These are phyloP conservation scores for Paracoccidioides brasiliensis DNA, from an alignment of 2,329 filamentous ascomycete species.

Conservation along the genomic window DNA sequence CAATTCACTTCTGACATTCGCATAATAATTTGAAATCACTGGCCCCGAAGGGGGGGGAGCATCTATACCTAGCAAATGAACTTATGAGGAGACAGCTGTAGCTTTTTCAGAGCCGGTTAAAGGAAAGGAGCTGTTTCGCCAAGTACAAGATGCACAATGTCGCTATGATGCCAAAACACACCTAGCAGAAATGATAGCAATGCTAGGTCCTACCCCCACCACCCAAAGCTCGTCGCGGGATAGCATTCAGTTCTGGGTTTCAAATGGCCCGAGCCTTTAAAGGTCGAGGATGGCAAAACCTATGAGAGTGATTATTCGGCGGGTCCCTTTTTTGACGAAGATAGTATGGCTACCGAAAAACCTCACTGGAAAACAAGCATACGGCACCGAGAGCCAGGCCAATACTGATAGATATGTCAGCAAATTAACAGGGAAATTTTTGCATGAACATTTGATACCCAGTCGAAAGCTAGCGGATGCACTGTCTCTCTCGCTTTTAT, in stretches of 20 bases:
- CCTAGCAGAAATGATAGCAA: slow-evolving; percentile 32
- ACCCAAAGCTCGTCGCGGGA: slow-evolving; percentile 22
- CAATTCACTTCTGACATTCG: slow-evolving; percentile 14
- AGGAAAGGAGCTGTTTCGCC: slow-evolving; percentile 19
- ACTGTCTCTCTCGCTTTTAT: slow-evolving; percentile 12
- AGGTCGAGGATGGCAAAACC: slow-evolving; percentile 17
- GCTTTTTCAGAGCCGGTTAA: slow-evolving; percentile 15
- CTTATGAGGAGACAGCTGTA: slow-evolving; percentile 23
- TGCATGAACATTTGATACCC: slow-evolving; percentile 15
- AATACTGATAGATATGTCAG: background rate
- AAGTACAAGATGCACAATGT: slow-evolving; percentile 16
- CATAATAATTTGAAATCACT: slow-evolving; percentile 16
- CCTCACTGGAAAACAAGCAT: background rate
- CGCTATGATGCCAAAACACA: slow-evolving; percentile 27
- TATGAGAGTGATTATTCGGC: slow-evolving; percentile 25
- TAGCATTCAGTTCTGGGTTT: slow-evolving; percentile 21
- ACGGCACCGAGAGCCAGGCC: background rate
- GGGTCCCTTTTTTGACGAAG: slow-evolving; percentile 26
- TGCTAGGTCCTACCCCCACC: slow-evolving; percentile 27
- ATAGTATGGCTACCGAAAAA: slow-evolving; percentile 14
- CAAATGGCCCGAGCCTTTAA: slow-evolving; percentile 19
- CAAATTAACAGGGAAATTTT: slow-evolving; percentile 14
- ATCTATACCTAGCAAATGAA: slow-evolving; percentile 22
- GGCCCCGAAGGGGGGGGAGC: slow-evolving; percentile 14
- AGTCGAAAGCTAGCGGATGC: slow-evolving; percentile 14